Evolutionary conservation across 495 filamentous ascomycete species (phyloP).

Genomic region (Xylaria flabelliformis): DNA sequence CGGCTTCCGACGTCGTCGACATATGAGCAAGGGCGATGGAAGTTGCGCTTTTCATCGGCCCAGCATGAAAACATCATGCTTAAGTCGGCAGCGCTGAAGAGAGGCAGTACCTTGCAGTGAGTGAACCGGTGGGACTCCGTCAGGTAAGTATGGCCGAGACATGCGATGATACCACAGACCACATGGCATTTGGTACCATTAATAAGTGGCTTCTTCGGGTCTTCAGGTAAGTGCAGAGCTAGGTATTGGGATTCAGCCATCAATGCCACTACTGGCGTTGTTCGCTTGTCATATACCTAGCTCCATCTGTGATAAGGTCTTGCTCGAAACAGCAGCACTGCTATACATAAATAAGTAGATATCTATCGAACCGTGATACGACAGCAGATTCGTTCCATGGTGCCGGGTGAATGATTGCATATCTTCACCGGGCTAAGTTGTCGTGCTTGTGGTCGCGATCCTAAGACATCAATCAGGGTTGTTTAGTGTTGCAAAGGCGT

Average conservation of each 20-base stretch:
- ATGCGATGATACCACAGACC: conserved; percentile 30
- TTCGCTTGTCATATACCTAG: neutral
- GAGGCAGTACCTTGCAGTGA: conserved; percentile 27
- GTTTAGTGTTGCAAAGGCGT: conserved; percentile 6
- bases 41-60: conserved; percentile 23
- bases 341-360: too few species aligned
- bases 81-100: conserved; percentile 12
- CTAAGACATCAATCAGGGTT: conserved; percentile 6
- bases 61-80: neutral
- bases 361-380: conserved; percentile 1
- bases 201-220: conserved; percentile 29
- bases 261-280: conserved; percentile 7
- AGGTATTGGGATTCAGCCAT: conserved; percentile 10
- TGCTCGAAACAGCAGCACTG: conserved; percentile 2
- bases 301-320: neutral
- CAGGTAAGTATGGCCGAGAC: conserved; percentile 19
- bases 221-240: neutral
- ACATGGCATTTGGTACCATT: conserved; percentile 28
- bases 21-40: neutral
- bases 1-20: conserved; percentile 14
- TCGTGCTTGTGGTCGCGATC: conserved; percentile 4
- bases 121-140: conserved; percentile 25
- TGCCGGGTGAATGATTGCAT: neutral
- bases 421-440: neutral
- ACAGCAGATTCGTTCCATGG: conserved; percentile 9